These are phyloP conservation scores for Oxytropis ochrocephala DNA, from an alignment of 306 rosid genomes.

Conservation along the genomic window DNA sequence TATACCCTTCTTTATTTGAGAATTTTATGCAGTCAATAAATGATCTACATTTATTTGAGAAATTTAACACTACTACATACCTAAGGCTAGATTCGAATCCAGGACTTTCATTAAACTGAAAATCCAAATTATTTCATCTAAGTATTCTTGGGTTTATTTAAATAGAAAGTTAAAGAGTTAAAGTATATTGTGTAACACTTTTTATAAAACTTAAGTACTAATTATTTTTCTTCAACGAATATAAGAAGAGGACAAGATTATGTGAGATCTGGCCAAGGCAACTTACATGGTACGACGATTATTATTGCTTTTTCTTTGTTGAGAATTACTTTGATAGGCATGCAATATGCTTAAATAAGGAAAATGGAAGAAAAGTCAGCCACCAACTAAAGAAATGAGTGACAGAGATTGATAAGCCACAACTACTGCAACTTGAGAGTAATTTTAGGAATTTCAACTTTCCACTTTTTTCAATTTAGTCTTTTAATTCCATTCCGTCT, in stretches of 20 bases:
- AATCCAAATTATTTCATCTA: no score
- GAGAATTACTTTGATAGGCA: not conserved
- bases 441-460: not conserved
- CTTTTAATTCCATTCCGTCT: not conserved
- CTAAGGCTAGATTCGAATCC: no score
- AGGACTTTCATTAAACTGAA: no score
- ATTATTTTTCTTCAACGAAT: not conserved
- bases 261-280: not conserved
- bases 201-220: no score
- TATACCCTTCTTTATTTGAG: no score
- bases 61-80: no score
- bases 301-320: not conserved
- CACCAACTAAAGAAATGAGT: constrained; percentile 1
- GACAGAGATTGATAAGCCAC: not conserved
- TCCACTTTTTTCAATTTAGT: not conserved
- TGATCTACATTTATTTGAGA: no score
- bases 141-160: no score
- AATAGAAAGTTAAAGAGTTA: no score
- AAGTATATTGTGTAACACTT: no score
- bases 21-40: no score
- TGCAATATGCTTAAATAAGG: not conserved
- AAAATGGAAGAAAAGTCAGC: constrained; percentile 17
- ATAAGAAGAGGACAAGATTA: not conserved
- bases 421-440: not conserved
- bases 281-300: not conserved